Percentiles rank a stretch among this genome's conserved stretches.
Conservation (phyloP, 441 rosid genomes). For the Adansonia rubrostipa region DNA sequence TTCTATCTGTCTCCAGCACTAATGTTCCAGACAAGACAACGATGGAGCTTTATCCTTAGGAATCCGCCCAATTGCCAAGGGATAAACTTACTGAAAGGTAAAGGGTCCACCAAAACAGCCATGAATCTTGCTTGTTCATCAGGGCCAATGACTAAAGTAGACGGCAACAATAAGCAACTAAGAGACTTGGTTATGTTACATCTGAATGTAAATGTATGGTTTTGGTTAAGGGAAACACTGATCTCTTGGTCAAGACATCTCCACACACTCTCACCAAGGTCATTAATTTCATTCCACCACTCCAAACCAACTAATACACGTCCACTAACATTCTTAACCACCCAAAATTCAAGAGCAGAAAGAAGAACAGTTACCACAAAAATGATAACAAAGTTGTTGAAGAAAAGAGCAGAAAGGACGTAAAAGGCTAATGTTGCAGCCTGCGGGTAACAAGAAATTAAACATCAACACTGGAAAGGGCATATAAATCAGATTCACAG, state of each 20-base stretch:
- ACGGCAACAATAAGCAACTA: constrained; percentile 23
- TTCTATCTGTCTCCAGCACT: constrained; percentile 60
- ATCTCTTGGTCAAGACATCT: constrained; percentile 98
- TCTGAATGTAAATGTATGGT: no score
- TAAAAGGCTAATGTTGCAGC: constrained; percentile 90
- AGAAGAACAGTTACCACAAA: no score
- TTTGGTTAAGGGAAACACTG: constrained; percentile 26
- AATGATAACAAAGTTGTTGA: constrained; percentile 40
- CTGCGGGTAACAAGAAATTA: constrained; percentile 47
- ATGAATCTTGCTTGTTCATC: constrained; percentile 94
- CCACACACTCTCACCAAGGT: constrained; percentile 97
- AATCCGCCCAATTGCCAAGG: constrained; percentile 82
- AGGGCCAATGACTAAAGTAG: constrained; percentile 74
- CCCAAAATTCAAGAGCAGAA: no score
- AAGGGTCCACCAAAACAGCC: constrained; percentile 31
- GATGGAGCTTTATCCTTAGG: constrained; percentile 89
- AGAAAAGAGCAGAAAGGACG: constrained; percentile 81
- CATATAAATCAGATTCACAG: constrained; percentile 5
- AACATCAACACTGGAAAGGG: constrained; percentile 16
- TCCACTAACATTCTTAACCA: constrained; percentile 54
- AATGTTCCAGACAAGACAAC: constrained; percentile 61
- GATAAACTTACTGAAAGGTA: constrained; percentile 75
- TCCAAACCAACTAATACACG: constrained; percentile 94
- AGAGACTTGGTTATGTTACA: constrained; percentile 3
- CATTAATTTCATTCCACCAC: constrained; percentile 99